Base-by-base conservation (phyloP, 2,329 filamentous ascomycete species). In the Graphiopsis chlorocephala region DNA sequence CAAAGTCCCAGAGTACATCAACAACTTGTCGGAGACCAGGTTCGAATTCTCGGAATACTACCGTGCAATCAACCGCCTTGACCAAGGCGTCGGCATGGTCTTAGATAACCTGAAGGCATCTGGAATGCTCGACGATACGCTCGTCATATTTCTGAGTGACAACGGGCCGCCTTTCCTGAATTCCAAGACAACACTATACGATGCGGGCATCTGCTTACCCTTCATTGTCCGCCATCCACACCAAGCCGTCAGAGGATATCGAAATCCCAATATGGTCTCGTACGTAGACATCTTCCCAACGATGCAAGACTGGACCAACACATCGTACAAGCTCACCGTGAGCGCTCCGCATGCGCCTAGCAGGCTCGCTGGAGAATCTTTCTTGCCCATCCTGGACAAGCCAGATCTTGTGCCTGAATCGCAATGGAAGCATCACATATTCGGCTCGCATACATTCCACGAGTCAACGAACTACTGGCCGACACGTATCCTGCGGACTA, bases 391-490 rank as follows among this genome's bases (percentile, higher is more conserved):
- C 11, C 64, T 79, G 5, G 67, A 70, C 11, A 64, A 61, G 0
- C 45, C 55, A 10, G 17, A 68, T 2, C 45, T 68, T 0, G 61
- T 75, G 14, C 53, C 71, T 1, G 69, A 67, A 4, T 73, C 74
- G 70, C 66, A 75, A 15, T 73, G 71, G 71, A 64, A 68, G 33
- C 68, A 70, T n/a, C 74, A 79, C 12, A 78, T 84, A 8, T 83
- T 80, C 65, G 82, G 82, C 17, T 83, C 81, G 0, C 82, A 84
- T 69, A 84, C 83, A 1, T 84, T 83, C 68, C 82, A 84, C 63
- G 82, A 84, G 65, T 73, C 81, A 2, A 78, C 76, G 6, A 83
- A 83, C 67, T 84, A 83, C 72, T 84, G 78, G 77, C 82, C 83
- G 0, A 84, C 82, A 1, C 76, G 82, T 14, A 80, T 77, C 67